Base-by-base conservation (phyloP, 371 early-diverging fungal genomes). In the Dichotomocladium elegans region DNA sequence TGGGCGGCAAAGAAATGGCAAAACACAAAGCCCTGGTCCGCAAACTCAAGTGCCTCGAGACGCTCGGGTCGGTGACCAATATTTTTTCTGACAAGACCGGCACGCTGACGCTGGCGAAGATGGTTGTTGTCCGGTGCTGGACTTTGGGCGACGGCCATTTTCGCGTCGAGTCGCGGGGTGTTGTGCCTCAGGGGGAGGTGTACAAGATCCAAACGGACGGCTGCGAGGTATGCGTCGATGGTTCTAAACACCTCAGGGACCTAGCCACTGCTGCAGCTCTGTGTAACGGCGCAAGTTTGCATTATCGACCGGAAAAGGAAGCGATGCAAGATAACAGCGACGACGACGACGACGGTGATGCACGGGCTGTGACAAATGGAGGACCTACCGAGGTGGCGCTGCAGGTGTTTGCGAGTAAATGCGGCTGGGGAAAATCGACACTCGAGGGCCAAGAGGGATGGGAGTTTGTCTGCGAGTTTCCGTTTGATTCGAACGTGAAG, bases 81-180 rank as follows among this genome's bases (percentile, higher is more conserved):
- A 91, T 97, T 61, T 93, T 93, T 69, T 91, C 93, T 0, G 95
- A 95, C 62, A 95, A 97, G 81, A 94, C 93, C 8, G 60, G 63
- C 7, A 64, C 71, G 11, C 31, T 69, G 24, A 70, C 68, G 15
- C 37, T 61, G 50, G 64, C 64, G 2, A 55, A 55, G 24, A 67
- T 66, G 67, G 64, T 55, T 3, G 64, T 58, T 11, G 57, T 83
- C 6, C 79, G 83, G 21, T 80, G 81, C 41, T 88, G 87, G 87
- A 67, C 82, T n/a, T 83, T 83, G 1, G 48, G 55, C 0, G 80
- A 79, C 53, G 87, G 86, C n/a, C 77, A 68, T 48, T 79, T 74
- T 54, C 66, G 72, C 26, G 67, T 88, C 24, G 61, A 75, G 11
- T 82, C 86, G 15, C 67, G 77, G 28, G 87, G 87, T 6, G 72